These are phyloP conservation scores for Paramecium octaurelia DNA, from an alignment of 73 alveolate genomes.

Conservation along the genomic window DNA sequence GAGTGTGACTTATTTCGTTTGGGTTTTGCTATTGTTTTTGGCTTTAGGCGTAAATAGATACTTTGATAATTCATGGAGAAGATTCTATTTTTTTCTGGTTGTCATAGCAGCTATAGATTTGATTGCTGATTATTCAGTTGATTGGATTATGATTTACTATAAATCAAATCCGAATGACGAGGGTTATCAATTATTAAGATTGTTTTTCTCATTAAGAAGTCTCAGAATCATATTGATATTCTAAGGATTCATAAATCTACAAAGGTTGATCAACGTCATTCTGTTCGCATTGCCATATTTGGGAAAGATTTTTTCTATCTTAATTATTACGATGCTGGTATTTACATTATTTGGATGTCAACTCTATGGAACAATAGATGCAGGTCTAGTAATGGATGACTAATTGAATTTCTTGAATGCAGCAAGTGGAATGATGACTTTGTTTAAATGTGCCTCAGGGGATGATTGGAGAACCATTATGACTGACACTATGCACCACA, in stretches of 20 bases:
- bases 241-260: not conserved
- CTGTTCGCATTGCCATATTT: conserved; percentile 13
- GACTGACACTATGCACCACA: conserved; percentile 23
- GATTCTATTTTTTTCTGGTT: not conserved
- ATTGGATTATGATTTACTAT: not conserved
- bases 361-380: conserved; percentile 24
- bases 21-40: not conserved
- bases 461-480: conserved; percentile 45
- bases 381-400: conserved; percentile 21
- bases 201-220: not conserved
- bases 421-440: not conserved
- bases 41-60: conserved; percentile 8
- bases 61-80: conserved; percentile 39
- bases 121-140: not conserved
- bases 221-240: not conserved
- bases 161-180: not conserved
- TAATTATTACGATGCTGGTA: not conserved
- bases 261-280: not conserved
- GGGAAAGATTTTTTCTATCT: not conserved
- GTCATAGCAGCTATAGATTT: not conserved
- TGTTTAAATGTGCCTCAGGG: conserved; percentile 10
- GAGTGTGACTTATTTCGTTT: not conserved
- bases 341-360: conserved; percentile 13
- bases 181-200: not conserved
- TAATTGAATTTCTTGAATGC: not conserved